Evolutionary conservation across 768 basidiomycete genomes (phyloP).

Genomic region (Kwoniella mangroviensis): DNA sequence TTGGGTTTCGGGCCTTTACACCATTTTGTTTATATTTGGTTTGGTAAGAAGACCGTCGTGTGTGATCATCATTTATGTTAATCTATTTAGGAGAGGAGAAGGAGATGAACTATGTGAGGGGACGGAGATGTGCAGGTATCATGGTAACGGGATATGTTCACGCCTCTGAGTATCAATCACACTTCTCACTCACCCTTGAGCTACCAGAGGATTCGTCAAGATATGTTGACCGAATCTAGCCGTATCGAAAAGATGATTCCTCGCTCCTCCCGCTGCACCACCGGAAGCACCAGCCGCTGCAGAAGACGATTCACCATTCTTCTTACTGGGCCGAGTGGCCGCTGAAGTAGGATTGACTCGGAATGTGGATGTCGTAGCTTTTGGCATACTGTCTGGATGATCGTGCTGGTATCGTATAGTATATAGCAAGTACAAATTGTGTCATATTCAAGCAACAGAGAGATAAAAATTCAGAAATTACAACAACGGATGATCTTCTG

Average conservation of each 20-base stretch:
- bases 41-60: slow-evolving; percentile 25
- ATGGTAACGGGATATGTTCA: too few species aligned
- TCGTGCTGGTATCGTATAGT: not conserved
- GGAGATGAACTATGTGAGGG: too few species aligned
- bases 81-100: too few species aligned
- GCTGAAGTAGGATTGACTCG: slow-evolving; percentile 40
- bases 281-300: slow-evolving; percentile 22
- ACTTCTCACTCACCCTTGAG: slow-evolving; percentile 70
- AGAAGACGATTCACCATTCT: slow-evolving; percentile 38
- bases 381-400: slow-evolving; percentile 33
- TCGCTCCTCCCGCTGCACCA: slow-evolving; percentile 35
- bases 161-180: too few species aligned
- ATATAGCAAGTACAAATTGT: too few species aligned
- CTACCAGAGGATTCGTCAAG: slow-evolving; percentile 87
- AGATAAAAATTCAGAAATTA: not conserved
- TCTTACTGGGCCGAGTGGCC: slow-evolving; percentile 42
- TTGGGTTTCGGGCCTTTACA: slow-evolving; percentile 27
- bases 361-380: slow-evolving; percentile 54
- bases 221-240: slow-evolving; percentile 97
- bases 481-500: not conserved
- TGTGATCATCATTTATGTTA: slow-evolving; percentile 18
- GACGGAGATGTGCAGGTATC: too few species aligned
- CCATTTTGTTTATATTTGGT: slow-evolving; percentile 12
- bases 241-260: slow-evolving; percentile 68
- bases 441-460: too few species aligned